These are phyloP conservation scores for Cupressus sempervirens DNA, from an alignment of 75 land plant genomes.

Conservation along the genomic window DNA sequence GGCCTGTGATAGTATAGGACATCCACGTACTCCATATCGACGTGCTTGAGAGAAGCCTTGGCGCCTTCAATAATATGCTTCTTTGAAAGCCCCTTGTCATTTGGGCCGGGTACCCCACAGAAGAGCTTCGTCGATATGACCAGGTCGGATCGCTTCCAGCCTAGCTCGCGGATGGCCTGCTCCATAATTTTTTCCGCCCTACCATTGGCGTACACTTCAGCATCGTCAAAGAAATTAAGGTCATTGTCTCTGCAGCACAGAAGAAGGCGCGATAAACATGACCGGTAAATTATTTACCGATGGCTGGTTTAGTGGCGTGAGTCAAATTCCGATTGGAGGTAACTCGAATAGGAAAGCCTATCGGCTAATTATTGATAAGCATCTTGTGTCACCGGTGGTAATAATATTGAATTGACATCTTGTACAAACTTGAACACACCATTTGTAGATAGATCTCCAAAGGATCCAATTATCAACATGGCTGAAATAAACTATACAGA, in stretches of 20 bases:
- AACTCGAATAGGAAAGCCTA: too few relatives aligned
- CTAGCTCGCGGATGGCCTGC: slow-evolving; percentile 83
- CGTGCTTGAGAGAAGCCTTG: slow-evolving; percentile 68
- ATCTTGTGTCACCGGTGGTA: background rate
- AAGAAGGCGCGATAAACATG: too few relatives aligned
- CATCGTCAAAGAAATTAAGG: slow-evolving; percentile 99
- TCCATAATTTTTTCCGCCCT: slow-evolving; percentile 99
- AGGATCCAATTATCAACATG: background rate
- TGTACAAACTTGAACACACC: slow-evolving; percentile 1
- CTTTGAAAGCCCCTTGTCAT: slow-evolving; percentile 90
- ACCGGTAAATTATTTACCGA: too few relatives aligned
- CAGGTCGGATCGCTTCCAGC: slow-evolving; percentile 92
- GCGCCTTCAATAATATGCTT: slow-evolving; percentile 93
- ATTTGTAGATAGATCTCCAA: background rate
- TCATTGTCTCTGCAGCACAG: slow-evolving; percentile 90
- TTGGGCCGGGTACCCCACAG: slow-evolving; percentile 94
- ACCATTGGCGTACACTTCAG: slow-evolving; percentile 98
- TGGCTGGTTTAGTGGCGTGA: too few relatives aligned
- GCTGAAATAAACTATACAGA: background rate
- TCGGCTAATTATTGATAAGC: too few relatives aligned
- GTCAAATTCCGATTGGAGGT: too few relatives aligned
- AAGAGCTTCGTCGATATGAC: slow-evolving; percentile 94
- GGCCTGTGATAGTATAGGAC: slow-evolving; percentile 85
- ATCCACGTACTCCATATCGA: slow-evolving; percentile 97
- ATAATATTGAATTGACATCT: background rate